Evolutionary conservation across 2,329 filamentous ascomycete species (phyloP), one percentile per base, ranked within the genome.

Genomic region (Pyrenochaeta sp.): DNA sequence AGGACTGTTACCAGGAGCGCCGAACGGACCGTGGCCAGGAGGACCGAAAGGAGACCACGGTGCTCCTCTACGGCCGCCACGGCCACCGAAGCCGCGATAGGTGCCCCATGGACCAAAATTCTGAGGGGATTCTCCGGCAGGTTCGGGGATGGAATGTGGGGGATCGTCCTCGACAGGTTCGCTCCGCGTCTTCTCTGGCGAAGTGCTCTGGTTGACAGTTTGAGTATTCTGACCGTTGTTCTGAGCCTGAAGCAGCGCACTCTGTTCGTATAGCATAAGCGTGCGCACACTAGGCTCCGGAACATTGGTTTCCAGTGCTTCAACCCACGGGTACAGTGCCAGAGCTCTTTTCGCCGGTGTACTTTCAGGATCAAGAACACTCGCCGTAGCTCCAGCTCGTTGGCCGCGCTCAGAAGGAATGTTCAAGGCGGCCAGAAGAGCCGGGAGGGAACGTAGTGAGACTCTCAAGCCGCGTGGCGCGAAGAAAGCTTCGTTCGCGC

Each of bases 401-500:
- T 64, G 57, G 6, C 63, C 60, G 4, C 60, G 39, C 15, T 58
- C 52, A 11, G 53, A 36, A 19, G 59, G 58, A 9, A 70, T 54
- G 2, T 49, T 42, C 5, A 65, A 37, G 3, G 44, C 34, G 3
- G 49, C 41, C 4, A 68, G 30, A 28, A 71, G 51, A 7, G 45
- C 30, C 11, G 54, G 48, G 10, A 67, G 53, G 3, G 61, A 57
- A n/a, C 48, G 37, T 11, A 71, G 34, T 5, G 58, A 62, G 1
- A 68, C 58, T 13, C 35, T 48, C 2, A 71, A 44, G 1, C 63
- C 63, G 5, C 68, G 55, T 1, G 65, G 65, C 1, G 57, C 61
- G 37, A 71, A 71, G 51, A 69, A 69, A 1, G 50, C 48, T n/a
- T 62, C 62, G 26, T 70, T 70, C 4, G 58, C 52, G 17, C 55